These are phyloP conservation scores for Hortaea sp. DNA, from an alignment of 2,329 filamentous ascomycete species.

Conservation along the genomic window DNA sequence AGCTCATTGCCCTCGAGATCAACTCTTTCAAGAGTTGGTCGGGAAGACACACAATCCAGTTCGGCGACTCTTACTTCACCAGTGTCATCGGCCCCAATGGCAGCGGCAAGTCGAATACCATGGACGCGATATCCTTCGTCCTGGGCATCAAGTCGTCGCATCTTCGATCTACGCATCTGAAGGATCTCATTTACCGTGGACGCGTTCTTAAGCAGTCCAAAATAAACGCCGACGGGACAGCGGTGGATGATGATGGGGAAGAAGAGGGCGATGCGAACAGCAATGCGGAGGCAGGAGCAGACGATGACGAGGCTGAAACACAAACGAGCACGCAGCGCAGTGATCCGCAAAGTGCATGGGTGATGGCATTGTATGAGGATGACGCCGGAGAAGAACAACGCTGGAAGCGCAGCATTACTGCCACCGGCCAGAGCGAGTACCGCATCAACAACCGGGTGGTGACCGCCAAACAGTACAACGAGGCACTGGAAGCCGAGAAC, in stretches of 20 bases:
- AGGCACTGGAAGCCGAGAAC: conserved; percentile 82
- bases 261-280: conserved; percentile 48
- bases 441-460: conserved; percentile 90
- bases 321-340: conserved; percentile 56
- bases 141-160: conserved; percentile 98
- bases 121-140: conserved; percentile 99
- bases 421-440: conserved; percentile 81
- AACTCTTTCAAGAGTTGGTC: conserved; percentile 99
- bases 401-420: conserved; percentile 94
- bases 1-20: conserved; percentile 87
- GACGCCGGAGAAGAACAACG: conserved; percentile 89
- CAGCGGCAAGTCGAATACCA: conserved; percentile 97
- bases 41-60: conserved; percentile 85
- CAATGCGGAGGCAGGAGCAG: conserved; percentile 20
- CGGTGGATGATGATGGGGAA: conserved; percentile 34
- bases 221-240: conserved; percentile 84
- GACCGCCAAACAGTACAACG: conserved; percentile 85
- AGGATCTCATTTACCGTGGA: conserved; percentile 91
- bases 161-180: conserved; percentile 82
- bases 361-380: conserved; percentile 98
- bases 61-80: conserved; percentile 97
- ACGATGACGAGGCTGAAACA: conserved; percentile 39
- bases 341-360: conserved; percentile 93
- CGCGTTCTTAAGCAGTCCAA: conserved; percentile 85
- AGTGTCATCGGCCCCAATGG: conserved; percentile 99